These are phyloP conservation scores for Aureobasidium uvarum DNA, from an alignment of 2,329 filamentous ascomycete genomes.

Conservation along the genomic window DNA sequence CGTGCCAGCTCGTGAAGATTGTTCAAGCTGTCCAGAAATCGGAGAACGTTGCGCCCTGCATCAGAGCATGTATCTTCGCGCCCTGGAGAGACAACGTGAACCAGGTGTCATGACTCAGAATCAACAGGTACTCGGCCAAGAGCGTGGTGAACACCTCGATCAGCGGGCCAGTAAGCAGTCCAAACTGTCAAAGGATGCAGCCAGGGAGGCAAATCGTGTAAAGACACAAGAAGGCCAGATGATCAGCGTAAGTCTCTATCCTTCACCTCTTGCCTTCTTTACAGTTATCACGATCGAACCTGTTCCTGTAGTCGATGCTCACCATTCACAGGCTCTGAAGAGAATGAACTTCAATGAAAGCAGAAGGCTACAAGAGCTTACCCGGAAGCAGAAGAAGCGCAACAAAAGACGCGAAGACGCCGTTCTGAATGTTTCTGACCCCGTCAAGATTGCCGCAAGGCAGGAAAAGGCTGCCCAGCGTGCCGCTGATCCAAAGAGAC, in stretches of 20 bases:
- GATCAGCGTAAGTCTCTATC: background rate
- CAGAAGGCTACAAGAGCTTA: background rate
- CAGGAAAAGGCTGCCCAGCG: conserved; percentile 8
- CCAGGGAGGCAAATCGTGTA: background rate
- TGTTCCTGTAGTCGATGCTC: background rate
- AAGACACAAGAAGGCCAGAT: conserved; percentile 10
- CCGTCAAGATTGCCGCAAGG: background rate
- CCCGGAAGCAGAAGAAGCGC: background rate
- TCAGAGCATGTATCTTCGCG: conserved; percentile 11
- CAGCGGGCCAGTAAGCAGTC: background rate
- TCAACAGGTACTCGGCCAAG: background rate
- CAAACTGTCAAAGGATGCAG: background rate
- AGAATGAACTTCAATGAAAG: conserved; percentile 5
- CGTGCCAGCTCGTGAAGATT: conserved; percentile 12
- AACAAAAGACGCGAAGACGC: background rate
- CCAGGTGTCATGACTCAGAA: background rate
- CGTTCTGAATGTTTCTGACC: background rate
- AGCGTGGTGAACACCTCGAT: background rate
- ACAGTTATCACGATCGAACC: background rate
- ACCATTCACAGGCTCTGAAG: background rate
- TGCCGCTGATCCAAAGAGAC: background rate
- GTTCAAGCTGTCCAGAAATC: background rate
- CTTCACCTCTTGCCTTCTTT: background rate
- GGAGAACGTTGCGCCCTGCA: conserved; percentile 12
- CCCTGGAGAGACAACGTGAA: background rate